These are phyloP conservation scores for Lipomyces sp. DNA, from an alignment of 805 yeast species.

Conservation along the genomic window DNA sequence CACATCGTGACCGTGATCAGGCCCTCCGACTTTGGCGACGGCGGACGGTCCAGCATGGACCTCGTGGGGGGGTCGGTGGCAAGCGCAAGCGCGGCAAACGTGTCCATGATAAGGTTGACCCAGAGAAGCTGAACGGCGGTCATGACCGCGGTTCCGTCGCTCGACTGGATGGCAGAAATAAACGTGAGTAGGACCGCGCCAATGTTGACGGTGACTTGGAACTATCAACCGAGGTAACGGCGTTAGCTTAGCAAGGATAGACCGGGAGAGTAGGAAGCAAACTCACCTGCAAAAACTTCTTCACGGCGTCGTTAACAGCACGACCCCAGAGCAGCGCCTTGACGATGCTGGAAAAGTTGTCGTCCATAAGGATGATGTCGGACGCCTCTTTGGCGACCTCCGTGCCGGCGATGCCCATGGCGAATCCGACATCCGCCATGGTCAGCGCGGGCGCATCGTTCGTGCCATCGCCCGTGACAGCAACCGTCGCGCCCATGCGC, in stretches of 20 bases:
- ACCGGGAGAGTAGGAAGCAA: background rate
- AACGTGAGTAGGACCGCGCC: slow-evolving; percentile 96
- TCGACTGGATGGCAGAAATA: slow-evolving; percentile 84
- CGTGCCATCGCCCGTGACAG: slow-evolving; percentile 99
- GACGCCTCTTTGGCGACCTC: slow-evolving; percentile 99
- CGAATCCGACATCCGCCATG: slow-evolving; percentile 95
- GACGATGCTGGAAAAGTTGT: slow-evolving; percentile 90
- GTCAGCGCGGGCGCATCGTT: slow-evolving; percentile 98
- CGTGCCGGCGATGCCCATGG: slow-evolving; percentile 98
- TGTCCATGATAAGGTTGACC: slow-evolving; percentile 98
- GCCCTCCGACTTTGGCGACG: slow-evolving; percentile 75
- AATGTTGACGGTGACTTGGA: slow-evolving; percentile 91
- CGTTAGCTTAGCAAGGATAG: background rate
- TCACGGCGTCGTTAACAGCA: slow-evolving; percentile 89
- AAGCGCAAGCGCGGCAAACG: slow-evolving; percentile 93
- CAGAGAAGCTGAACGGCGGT: slow-evolving; percentile 96
- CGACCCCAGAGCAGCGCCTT: slow-evolving; percentile 99
- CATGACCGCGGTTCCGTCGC: slow-evolving; percentile 76
- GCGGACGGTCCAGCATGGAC: slow-evolving; percentile 70
- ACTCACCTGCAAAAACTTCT: slow-evolving; percentile 75
- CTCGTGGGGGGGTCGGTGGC: slow-evolving; percentile 97
- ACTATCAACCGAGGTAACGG: slow-evolving; percentile 34
- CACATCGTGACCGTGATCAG: slow-evolving; percentile 90
- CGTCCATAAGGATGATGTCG: slow-evolving; percentile 87
- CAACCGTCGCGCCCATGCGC: slow-evolving; percentile 85